These are phyloP conservation scores for Melampsora larici-populina DNA, from an alignment of 1,284 basidiomycete genomes.

Conservation along the genomic window DNA sequence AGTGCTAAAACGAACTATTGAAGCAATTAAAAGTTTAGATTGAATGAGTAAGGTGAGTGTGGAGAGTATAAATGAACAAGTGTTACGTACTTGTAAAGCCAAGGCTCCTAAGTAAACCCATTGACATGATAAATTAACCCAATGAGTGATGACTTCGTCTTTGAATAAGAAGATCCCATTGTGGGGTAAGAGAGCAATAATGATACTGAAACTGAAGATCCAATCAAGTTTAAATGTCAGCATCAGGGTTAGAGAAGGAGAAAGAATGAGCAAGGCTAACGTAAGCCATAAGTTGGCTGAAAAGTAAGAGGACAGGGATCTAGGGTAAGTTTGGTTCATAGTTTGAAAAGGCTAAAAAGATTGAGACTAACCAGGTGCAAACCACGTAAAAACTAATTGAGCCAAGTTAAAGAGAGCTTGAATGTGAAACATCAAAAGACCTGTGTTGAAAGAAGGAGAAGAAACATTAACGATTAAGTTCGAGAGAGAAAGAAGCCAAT, in stretches of 20 bases:
- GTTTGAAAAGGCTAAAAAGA: background rate
- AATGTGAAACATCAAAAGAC: conserved; percentile 45
- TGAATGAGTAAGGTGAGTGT: background rate
- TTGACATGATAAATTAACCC: conserved; percentile 76
- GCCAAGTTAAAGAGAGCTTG: conserved; percentile 48
- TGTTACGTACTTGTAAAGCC: conserved; percentile 60
- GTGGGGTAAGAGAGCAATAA: conserved; percentile 78
- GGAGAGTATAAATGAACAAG: background rate
- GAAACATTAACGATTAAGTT: background rate
- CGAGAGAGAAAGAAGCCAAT: conserved; percentile 9
- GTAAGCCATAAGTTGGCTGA: conserved; percentile 91
- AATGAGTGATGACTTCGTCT: conserved; percentile 58
- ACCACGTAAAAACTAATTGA: conserved; percentile 55
- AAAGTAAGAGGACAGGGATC: background rate
- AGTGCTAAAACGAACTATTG: conserved; percentile 73
- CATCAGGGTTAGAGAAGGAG: background rate
- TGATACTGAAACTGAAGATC: conserved; percentile 69
- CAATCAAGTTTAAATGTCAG: background rate
- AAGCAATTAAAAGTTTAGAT: background rate
- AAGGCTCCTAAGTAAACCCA: conserved; percentile 86
- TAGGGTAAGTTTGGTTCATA: background rate
- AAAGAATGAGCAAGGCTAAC: background rate
- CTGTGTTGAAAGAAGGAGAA: conserved; percentile 41
- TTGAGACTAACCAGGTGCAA: conserved; percentile 45
- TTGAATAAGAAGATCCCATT: conserved; percentile 42